Percentiles rank a stretch among this genome's conserved stretches.
Conservation (phyloP, 371 early-diverging fungal species). For the Rozella allomycis region DNA sequence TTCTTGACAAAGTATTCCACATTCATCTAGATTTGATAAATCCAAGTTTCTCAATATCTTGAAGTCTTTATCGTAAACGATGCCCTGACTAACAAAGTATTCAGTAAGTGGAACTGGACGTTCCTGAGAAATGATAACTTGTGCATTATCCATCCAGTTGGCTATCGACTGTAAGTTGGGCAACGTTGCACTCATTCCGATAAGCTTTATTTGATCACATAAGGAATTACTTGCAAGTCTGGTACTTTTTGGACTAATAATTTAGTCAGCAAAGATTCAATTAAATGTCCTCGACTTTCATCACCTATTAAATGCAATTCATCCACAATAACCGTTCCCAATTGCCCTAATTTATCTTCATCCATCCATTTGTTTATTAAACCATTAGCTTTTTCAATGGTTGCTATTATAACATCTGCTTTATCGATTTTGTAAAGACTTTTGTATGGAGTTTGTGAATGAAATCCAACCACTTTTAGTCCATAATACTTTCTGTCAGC, state of each 20-base stretch:
- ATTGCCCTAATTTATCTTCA: slow-evolving; percentile 2
- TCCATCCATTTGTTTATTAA: slow-evolving; percentile 8
- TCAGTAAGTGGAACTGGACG: slow-evolving; percentile 11
- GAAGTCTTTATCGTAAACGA: slow-evolving; percentile 2
- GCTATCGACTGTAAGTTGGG: slow-evolving; percentile 8
- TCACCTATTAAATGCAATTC: slow-evolving; percentile 16
- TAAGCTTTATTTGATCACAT: slow-evolving; percentile 5
- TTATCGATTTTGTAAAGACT: slow-evolving; percentile 7
- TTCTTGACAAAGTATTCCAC: slow-evolving; percentile 5
- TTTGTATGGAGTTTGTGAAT: too few relatives aligned
- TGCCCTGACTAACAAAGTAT: slow-evolving; percentile 4
- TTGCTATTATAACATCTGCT: slow-evolving; percentile 2
- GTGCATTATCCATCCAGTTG: slow-evolving; percentile 8
- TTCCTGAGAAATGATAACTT: slow-evolving; percentile 7
- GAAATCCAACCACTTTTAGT: too few relatives aligned
- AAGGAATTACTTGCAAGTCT: slow-evolving; percentile 1
- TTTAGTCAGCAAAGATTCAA: slow-evolving; percentile 12
- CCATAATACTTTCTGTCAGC: too few relatives aligned
- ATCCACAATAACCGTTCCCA: slow-evolving; percentile 11
- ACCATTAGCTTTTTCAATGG: slow-evolving; percentile 7
- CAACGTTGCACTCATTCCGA: slow-evolving; percentile 15
- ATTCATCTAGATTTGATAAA: slow-evolving; percentile 5
- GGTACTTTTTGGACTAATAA: too few relatives aligned
- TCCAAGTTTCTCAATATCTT: background rate
- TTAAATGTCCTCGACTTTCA: slow-evolving; percentile 9